Conservation (phyloP, 1,284 basidiomycete species). For the Rhodotorula sp. region DNA sequence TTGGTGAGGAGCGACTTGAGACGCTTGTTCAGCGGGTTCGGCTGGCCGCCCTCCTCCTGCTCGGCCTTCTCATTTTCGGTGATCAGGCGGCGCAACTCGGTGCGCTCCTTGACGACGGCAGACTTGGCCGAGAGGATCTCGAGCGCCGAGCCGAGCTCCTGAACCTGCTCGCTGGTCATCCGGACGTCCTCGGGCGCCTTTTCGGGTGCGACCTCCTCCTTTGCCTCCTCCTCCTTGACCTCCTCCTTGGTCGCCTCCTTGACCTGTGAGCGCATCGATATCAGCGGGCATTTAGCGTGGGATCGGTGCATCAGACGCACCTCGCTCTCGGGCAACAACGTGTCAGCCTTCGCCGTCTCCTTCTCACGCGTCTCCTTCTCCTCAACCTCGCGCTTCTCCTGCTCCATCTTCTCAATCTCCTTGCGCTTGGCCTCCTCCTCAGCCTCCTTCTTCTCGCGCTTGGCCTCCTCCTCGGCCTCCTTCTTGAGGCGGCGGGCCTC, state of each 20-base stretch:
- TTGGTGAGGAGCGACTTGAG: conserved; percentile 94
- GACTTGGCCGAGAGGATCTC: conserved; percentile 90
- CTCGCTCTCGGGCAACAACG: conserved; percentile 45
- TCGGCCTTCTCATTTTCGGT: conserved; percentile 86
- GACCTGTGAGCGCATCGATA: not conserved
- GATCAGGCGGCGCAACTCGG: conserved; percentile 84
- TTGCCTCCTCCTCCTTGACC: conserved; percentile 47
- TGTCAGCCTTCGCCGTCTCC: conserved; percentile 45
- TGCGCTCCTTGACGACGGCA: conserved; percentile 93
- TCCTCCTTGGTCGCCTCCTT: conserved; percentile 67
- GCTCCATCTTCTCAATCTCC: conserved; percentile 67
- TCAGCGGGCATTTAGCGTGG: not conserved
- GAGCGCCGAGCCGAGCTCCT: conserved; percentile 88
- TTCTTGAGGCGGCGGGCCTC: conserved; percentile 82
- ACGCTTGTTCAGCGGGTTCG: conserved; percentile 82
- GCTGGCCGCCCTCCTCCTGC: conserved; percentile 48
- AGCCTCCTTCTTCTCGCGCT: conserved; percentile 63
- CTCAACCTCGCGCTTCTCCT: conserved; percentile 57
- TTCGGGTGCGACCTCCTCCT: conserved; percentile 48
- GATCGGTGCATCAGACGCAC: not conserved
- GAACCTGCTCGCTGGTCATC: conserved; percentile 96
- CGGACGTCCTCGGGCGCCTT: conserved; percentile 63
- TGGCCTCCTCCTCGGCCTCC: conserved; percentile 70
- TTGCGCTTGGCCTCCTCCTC: conserved; percentile 5
- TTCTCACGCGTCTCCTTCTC: conserved; percentile 48